Evolutionary conservation across 768 basidiomycete genomes (phyloP).

Genomic region (Termitomyces sp.): DNA sequence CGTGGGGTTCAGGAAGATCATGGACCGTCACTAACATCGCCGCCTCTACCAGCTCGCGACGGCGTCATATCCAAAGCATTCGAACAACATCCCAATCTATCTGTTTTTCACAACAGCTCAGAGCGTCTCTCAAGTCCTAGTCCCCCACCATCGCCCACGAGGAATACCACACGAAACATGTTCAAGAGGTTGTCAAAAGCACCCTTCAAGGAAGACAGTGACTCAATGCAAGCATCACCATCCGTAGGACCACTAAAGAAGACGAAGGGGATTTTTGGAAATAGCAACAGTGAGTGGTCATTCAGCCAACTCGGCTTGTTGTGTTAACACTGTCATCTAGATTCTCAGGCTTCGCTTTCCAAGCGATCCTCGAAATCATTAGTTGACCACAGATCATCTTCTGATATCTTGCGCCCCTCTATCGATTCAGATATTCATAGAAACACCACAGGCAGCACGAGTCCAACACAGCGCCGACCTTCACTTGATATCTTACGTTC

Average conservation of each 20-base stretch:
- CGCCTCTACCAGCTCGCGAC: conserved; percentile 16
- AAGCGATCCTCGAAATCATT: conserved; percentile 15
- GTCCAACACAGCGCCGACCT: conserved; percentile 24
- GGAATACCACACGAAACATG: conserved; percentile 38
- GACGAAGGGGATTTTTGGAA: conserved; percentile 37
- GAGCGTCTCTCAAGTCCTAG: conserved; percentile 26
- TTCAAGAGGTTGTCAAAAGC: conserved; percentile 50
- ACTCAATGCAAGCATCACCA: conserved; percentile 30
- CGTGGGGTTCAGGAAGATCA: conserved; percentile 26
- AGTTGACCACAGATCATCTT: conserved; percentile 23
- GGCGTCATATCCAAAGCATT: conserved; percentile 48
- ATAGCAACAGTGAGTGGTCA: conserved; percentile 29
- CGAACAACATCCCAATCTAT: conserved; percentile 60
- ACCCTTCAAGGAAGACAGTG: conserved; percentile 35
- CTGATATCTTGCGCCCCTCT: conserved; percentile 26
- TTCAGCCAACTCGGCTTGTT: not conserved
- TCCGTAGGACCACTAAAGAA: conserved; percentile 44
- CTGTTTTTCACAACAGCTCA: conserved; percentile 43
- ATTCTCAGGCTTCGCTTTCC: conserved; percentile 27
- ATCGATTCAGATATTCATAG: conserved; percentile 5
- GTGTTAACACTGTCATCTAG: conserved; percentile 13
- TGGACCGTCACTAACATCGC: conserved; percentile 15
- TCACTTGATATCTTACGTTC: conserved; percentile 34
- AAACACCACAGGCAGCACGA: conserved; percentile 11
- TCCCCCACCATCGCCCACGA: conserved; percentile 49